A percentile compares a stretch with the other conserved stretches of the same genome.
Conservation (phyloP, 2,329 filamentous ascomycete species). For the Helicocarpus griseus region DNA sequence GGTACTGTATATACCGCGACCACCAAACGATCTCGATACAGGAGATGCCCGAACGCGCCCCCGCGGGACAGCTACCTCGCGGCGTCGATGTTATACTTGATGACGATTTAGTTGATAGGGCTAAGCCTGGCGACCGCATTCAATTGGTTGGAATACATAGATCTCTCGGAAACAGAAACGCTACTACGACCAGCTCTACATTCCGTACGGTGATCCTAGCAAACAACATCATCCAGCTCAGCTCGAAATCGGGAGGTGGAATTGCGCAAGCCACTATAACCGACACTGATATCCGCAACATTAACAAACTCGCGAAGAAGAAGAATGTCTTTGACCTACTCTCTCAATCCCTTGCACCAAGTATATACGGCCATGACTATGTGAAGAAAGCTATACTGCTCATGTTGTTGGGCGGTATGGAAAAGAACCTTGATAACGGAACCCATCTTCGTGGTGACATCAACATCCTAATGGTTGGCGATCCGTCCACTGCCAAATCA, state of each 20-base stretch:
- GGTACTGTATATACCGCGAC: constrained; percentile 88
- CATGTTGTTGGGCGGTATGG: constrained; percentile 89
- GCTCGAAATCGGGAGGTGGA: constrained; percentile 90
- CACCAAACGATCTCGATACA: constrained; percentile 98
- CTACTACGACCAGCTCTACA: constrained; percentile 77
- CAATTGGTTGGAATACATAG: constrained; percentile 95
- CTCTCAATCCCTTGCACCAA: constrained; percentile 87
- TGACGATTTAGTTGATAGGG: constrained; percentile 87
- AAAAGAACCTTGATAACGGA: constrained; percentile 97
- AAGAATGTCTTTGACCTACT: constrained; percentile 86
- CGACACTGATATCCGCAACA: constrained; percentile 94
- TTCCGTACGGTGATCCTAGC: constrained; percentile 92
- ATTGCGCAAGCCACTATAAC: constrained; percentile 88
- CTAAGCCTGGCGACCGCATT: constrained; percentile 91
- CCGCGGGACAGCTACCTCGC: constrained; percentile 86
- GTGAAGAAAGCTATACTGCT: constrained; percentile 96
- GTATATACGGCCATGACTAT: constrained; percentile 93
- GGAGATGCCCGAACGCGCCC: constrained; percentile 96
- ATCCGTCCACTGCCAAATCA: constrained; percentile 97
- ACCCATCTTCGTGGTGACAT: constrained; percentile 97
- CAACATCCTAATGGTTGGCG: constrained; percentile 98
- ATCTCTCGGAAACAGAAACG: constrained; percentile 89
- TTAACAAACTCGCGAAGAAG: constrained; percentile 95
- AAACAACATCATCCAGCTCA: constrained; percentile 89
- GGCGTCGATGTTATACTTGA: constrained; percentile 95